Conservation (phyloP, 1,139 yeast species). For the Scheffersomyces quercinus region DNA sequence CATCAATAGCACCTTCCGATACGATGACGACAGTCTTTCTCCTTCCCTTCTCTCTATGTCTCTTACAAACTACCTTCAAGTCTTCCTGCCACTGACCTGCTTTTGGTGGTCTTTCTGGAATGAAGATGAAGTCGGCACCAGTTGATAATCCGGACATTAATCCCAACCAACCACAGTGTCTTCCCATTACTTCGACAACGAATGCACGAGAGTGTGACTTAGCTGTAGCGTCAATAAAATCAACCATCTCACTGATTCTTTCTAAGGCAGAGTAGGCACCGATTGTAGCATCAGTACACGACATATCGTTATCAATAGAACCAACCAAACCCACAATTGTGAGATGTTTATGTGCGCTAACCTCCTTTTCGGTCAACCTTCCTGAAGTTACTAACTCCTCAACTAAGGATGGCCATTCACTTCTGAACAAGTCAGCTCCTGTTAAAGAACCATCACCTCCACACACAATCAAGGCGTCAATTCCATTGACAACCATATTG, state of each 20-base stretch:
- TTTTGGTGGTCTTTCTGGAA: slow-evolving; percentile 74
- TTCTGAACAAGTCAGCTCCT: slow-evolving; percentile 77
- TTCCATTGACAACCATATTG: slow-evolving; percentile 69
- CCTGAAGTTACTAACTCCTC: slow-evolving; percentile 56
- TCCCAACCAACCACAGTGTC: slow-evolving; percentile 89
- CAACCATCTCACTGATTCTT: slow-evolving; percentile 75
- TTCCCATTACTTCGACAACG: slow-evolving; percentile 87
- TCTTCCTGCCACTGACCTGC: slow-evolving; percentile 63
- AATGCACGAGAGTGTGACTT: slow-evolving; percentile 82
- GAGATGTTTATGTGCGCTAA: slow-evolving; percentile 53
- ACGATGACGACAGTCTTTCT: slow-evolving; percentile 79
- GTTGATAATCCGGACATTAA: slow-evolving; percentile 82
- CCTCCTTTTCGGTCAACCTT: slow-evolving; percentile 52
- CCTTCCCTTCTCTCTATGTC: slow-evolving; percentile 71
- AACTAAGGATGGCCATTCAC: slow-evolving; percentile 77
- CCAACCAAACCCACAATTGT: slow-evolving; percentile 81
- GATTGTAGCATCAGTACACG: slow-evolving; percentile 78
- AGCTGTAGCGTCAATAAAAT: slow-evolving; percentile 83
- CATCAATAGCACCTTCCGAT: slow-evolving; percentile 80
- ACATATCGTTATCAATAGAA: slow-evolving; percentile 83
- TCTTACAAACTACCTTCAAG: slow-evolving; percentile 60
- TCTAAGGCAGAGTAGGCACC: slow-evolving; percentile 80
- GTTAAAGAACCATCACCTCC: slow-evolving; percentile 88
- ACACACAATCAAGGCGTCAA: slow-evolving; percentile 77
- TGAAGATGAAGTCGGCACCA: slow-evolving; percentile 77